These are phyloP conservation scores for Cryptococcus sp. DNA, from an alignment of 1,284 basidiomycete species.

Conservation along the genomic window DNA sequence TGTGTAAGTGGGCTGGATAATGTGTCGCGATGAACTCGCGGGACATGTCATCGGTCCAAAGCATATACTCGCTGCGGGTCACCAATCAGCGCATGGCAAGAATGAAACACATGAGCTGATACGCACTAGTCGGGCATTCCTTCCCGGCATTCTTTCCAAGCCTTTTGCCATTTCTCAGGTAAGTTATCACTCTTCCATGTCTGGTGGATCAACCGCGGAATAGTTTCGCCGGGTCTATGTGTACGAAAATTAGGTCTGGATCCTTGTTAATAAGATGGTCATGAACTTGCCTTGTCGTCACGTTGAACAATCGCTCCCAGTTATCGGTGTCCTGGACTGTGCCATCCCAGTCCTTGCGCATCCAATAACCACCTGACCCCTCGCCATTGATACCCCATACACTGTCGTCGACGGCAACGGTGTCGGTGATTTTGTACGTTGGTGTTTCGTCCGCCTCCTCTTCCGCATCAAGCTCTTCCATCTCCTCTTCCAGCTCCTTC, in stretches of 20 bases:
- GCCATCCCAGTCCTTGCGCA: slow-evolving; percentile 49
- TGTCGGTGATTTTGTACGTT: background rate
- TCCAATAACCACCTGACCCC: slow-evolving; percentile 50
- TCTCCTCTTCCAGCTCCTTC: slow-evolving; percentile 24
- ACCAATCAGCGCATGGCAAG: background rate
- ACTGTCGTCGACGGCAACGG: slow-evolving; percentile 6
- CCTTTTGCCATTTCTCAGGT: slow-evolving; percentile 76
- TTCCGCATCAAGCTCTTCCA: slow-evolving; percentile 21
- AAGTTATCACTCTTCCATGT: slow-evolving; percentile 94
- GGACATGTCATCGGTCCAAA: slow-evolving; percentile 93
- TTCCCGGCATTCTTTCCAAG: slow-evolving; percentile 76
- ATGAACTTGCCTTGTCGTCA: slow-evolving; percentile 39
- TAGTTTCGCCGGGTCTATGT: slow-evolving; percentile 60
- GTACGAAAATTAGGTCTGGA: slow-evolving; percentile 7
- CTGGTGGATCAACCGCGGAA: slow-evolving; percentile 95
- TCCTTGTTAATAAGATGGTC: background rate
- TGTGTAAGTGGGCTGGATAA: slow-evolving; percentile 90
- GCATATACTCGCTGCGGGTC: slow-evolving; percentile 69
- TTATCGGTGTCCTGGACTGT: slow-evolving; percentile 34
- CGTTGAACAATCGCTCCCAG: slow-evolving; percentile 47
- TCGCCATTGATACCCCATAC: slow-evolving; percentile 47
- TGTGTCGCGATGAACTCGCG: slow-evolving; percentile 84
- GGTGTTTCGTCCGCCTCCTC: slow-evolving; percentile 15
- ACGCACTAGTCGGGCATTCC: slow-evolving; percentile 95
- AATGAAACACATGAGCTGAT: background rate